phyloP scores from a whole-genome alignment of 2,329 filamentous ascomycete species.

The Exophiala dermatitidis region DNA sequence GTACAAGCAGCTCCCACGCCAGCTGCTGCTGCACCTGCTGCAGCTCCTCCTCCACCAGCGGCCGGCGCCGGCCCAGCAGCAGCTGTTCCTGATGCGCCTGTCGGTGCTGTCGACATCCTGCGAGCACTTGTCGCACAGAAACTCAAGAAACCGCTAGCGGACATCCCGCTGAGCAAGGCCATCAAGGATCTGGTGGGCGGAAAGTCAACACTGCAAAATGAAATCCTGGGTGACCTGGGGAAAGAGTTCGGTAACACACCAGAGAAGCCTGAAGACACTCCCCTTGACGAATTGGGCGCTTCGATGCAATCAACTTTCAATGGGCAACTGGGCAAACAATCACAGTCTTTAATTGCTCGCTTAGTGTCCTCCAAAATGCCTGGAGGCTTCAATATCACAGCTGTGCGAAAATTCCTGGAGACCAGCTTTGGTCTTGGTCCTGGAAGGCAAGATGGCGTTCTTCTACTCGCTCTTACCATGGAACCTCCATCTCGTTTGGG shows the following conservation, averaged over 20 bases:
- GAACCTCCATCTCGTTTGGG: conserved; percentile 83
- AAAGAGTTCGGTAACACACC: conserved; percentile 98
- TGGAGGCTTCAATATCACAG: conserved; percentile 97
- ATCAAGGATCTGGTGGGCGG: conserved; percentile 98
- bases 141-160: conserved; percentile 84
- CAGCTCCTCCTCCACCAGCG: conserved; percentile 52
- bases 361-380: conserved; percentile 99
- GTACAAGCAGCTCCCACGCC: conserved; percentile 45
- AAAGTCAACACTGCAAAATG: conserved; percentile 97
- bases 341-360: conserved; percentile 82
- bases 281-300: conserved; percentile 87
- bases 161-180: conserved; percentile 88
- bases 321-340: conserved; percentile 95
- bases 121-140: conserved; percentile 90
- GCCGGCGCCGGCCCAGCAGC: conserved; percentile 76
- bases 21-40: conserved; percentile 48
- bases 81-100: conserved; percentile 75
- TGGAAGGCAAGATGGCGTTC: conserved; percentile 83
- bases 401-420: conserved; percentile 90
- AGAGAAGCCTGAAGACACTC: conserved; percentile 96
- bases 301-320: conserved; percentile 99
- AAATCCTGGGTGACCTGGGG: conserved; percentile 93
- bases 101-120: conserved; percentile 83
- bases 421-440: conserved; percentile 81
- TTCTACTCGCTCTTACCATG: conserved; percentile 84